Evolutionary conservation across 495 filamentous ascomycete genomes (phyloP).

Genomic region (Hyaloscypha finlandica): DNA sequence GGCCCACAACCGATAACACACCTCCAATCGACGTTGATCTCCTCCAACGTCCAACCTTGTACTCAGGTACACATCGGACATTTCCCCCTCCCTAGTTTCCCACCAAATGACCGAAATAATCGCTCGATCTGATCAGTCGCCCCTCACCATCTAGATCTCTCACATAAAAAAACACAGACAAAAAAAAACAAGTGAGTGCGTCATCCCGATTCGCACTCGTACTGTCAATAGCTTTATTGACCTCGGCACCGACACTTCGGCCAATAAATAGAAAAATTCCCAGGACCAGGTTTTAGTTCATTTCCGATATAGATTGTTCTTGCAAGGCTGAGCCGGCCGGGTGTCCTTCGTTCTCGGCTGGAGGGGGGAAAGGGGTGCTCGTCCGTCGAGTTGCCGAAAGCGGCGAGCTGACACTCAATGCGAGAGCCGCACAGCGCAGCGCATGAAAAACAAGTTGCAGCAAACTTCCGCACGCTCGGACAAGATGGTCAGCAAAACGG

Average conservation of each 20-base stretch:
- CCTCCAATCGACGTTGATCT: background rate
- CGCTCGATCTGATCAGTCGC: background rate
- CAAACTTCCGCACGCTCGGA: background rate
- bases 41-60: background rate
- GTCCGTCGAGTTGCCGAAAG: background rate
- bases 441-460: background rate
- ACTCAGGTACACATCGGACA: background rate
- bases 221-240: background rate
- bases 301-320: background rate
- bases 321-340: background rate
- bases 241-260: background rate
- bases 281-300: background rate
- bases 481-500: background rate
- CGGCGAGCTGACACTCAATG: background rate
- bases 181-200: background rate
- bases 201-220: background rate
- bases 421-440: constrained; percentile 4
- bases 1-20: background rate
- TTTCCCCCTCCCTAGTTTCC: background rate
- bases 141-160: background rate
- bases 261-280: background rate
- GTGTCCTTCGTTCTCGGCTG: no score
- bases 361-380: background rate
- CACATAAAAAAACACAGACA: background rate
- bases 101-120: background rate